A percentile compares a stretch with the other conserved stretches of the same genome.
These are phyloP conservation scores for Saturnispora kantuleensis DNA, from an alignment of 805 yeast species.

Conservation along the genomic window DNA sequence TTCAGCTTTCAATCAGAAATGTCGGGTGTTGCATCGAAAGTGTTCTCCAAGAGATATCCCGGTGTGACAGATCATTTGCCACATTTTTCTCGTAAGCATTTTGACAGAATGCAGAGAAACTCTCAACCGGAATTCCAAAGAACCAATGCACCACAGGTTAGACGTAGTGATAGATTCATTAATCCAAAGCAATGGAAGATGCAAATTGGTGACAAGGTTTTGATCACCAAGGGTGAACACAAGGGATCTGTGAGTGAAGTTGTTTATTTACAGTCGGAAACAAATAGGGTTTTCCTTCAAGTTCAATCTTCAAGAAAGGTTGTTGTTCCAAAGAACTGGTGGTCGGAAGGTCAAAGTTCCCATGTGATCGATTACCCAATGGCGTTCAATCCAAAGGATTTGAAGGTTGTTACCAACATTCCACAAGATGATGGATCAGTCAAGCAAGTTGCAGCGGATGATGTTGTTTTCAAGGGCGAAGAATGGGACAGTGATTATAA, in stretches of 20 bases:
- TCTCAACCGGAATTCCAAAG: slow-evolving; percentile 27
- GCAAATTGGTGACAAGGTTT: slow-evolving; percentile 68
- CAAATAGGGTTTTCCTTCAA: slow-evolving; percentile 58
- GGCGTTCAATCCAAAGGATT: slow-evolving; percentile 46
- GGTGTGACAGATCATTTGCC: slow-evolving; percentile 25
- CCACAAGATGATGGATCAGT: slow-evolving; percentile 54
- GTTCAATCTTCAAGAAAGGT: slow-evolving; percentile 54
- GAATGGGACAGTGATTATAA: slow-evolving; percentile 70
- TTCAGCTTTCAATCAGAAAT: neutral
- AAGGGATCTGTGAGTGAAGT: slow-evolving; percentile 70
- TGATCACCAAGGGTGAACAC: slow-evolving; percentile 57
- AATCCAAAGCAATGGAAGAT: slow-evolving; percentile 48
- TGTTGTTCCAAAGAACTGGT: slow-evolving; percentile 61
- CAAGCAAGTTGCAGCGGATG: slow-evolving; percentile 71
- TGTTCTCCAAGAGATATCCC: slow-evolving; percentile 23
- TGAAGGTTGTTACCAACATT: slow-evolving; percentile 72
- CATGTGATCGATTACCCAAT: slow-evolving; percentile 65
- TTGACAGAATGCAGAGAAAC: slow-evolving; percentile 21
- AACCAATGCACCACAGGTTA: slow-evolving; percentile 22
- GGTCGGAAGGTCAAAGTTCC: slow-evolving; percentile 63
- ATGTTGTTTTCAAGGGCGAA: slow-evolving; percentile 53
- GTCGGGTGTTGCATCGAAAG: slow-evolving; percentile 5
- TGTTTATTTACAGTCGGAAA: slow-evolving; percentile 44
- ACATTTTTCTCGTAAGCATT: slow-evolving; percentile 19
- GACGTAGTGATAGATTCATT: slow-evolving; percentile 27